Base-by-base conservation (phyloP, 768 basidiomycete species). In the Naganishia vaughanmartiniae region DNA sequence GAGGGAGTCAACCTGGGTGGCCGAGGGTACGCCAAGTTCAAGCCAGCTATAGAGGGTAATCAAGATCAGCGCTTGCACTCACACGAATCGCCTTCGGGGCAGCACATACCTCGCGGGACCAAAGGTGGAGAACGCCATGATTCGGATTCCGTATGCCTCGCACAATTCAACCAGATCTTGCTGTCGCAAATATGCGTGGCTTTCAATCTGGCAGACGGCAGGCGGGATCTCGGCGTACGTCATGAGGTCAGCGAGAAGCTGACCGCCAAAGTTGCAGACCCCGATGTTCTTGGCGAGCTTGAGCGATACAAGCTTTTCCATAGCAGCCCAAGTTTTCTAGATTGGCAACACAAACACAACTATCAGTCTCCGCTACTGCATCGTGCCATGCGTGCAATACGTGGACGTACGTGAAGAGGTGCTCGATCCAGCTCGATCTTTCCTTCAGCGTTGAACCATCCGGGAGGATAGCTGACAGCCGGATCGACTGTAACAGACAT, bases 251-350 rank as follows among this genome's bases (percentile, higher is more conserved):
- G 89, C 82, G 75, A 93, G 84, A 65, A 92, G 79, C 14, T 86
- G 84, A 11, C 89, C 90, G 74, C 86, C 85, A 83, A 86, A 88
- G 83, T 93, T 93, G 76, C 90, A 92, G 73, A 91, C 77, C 69
- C 91, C 93, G 74, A 94, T 91, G 77, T 92, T 89, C 84, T 87
- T 90, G 12, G 84, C 86, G 48, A 88, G 79, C 10, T 88, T 88
- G 53, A 85, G 84, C 73, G 90, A 89, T 56, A 89, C 88, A 26
- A 93, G 85, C 71, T 85, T 84, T 81, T 95, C 93, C 87, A 95
- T 86, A 19, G 86, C 90, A 51, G 81, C 77, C 91, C 91, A 94
- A 21, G 93, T 94, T 83, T 91, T 89, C 74, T 88, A 87, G 79
- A 90, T 85, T 46, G 54, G 54, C 54, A 6, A 36, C 66, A 51